Base-by-base conservation (phyloP, 176 grass and related monocot species). In the Rhipidocladum racemiflorum region DNA sequence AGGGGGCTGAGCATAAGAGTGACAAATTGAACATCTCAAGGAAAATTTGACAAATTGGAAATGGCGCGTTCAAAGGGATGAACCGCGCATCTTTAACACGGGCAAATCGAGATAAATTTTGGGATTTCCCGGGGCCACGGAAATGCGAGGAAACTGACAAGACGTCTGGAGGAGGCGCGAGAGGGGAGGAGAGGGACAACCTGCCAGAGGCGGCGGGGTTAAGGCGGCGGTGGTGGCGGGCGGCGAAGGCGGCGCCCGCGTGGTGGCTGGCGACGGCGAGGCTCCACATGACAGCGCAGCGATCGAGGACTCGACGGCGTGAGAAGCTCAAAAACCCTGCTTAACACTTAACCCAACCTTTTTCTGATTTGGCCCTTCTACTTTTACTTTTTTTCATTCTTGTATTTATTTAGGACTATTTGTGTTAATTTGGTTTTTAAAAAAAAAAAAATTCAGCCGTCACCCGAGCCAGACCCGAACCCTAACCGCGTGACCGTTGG, bases 311-410 rank as follows among this genome's bases (percentile, higher is more conserved):
- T 48, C 16, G 68, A 25, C 10, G 3, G 0, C 16, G n/a, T 45
- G 12, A 11, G 20, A 27, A 3, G 66, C 50, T 38, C 51, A 23
- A 62, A 82, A 83, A 49, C 70, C 69, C 81, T 48, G 57, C 70
- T 72, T 83, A 74, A 83, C 81, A 57, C 81, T 83, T n/a, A n/a
- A 83, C 18, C 60, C 28, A n/a, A n/a, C n/a, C 8, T 14, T 72
- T 70, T 71, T 61, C 25, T 23, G 14, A 17, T 61, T 28, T 18
- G 12, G 2, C 21, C 79, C 79, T 16, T 70, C 0, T 16, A 15
- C 0, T 32, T 59, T 21, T 61, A 7, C 2, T 2, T 51, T 65
- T 78, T 64, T 27, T 8, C 25, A 28, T 27, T 60, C 4, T 14
- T 61, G 23, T 14, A 12, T 59, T 59, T 12, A 24, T 59, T 57